Percentiles rank a stretch among this genome's conserved stretches.
phyloP scores from a whole-genome alignment of 148 eudicot genomes.

The Rhododendron vialii region DNA sequence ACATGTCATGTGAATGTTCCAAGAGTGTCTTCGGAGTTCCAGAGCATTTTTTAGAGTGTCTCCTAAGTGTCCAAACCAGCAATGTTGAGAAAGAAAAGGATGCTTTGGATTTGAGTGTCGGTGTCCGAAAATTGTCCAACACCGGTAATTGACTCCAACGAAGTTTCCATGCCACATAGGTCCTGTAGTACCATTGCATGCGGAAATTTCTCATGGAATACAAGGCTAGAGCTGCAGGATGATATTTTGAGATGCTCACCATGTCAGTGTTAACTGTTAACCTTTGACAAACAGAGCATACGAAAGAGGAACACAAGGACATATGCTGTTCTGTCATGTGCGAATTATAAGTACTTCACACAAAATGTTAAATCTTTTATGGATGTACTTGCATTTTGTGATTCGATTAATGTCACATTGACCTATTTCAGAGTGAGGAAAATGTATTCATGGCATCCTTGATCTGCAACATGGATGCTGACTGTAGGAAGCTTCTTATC shows the following conservation, averaged over 20 bases:
- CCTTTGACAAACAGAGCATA: background rate
- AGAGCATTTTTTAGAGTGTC: too few species aligned
- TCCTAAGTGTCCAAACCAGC: too few species aligned
- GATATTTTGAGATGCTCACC: background rate
- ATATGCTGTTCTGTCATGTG: background rate
- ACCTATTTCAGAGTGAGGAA: conserved; percentile 55
- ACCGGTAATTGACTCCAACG: background rate
- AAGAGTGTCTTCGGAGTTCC: too few species aligned
- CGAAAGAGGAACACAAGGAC: background rate
- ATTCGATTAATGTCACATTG: background rate
- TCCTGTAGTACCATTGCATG: background rate
- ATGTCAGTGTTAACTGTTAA: background rate
- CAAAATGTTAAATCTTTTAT: background rate
- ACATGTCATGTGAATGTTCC: too few species aligned
- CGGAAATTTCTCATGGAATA: background rate
- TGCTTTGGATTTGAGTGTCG: too few species aligned
- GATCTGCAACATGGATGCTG: conserved; percentile 84
- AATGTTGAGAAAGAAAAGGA: too few species aligned
- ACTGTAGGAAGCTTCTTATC: conserved; percentile 79
- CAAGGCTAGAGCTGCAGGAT: background rate
- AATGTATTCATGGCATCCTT: conserved; percentile 82
- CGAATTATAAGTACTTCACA: background rate
- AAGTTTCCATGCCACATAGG: background rate
- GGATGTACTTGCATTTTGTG: background rate
- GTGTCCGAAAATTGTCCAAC: too few species aligned